A percentile compares a stretch with the other conserved stretches of the same genome.
These are phyloP conservation scores for Sphaerulina musiva DNA, from an alignment of 2,329 filamentous ascomycete species.

Conservation along the genomic window DNA sequence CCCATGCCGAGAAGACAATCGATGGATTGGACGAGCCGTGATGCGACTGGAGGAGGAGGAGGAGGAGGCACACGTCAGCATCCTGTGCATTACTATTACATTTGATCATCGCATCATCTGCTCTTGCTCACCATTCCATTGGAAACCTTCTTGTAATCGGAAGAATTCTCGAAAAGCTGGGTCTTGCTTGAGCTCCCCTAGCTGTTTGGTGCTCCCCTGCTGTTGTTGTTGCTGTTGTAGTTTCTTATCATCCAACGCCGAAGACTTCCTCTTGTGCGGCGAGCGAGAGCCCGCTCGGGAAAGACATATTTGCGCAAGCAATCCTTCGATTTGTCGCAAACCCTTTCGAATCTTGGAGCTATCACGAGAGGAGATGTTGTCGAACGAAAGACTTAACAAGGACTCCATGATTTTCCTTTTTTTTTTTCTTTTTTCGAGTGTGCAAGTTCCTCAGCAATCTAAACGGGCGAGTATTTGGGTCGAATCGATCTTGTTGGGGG, in stretches of 20 bases:
- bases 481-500: background rate
- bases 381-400: constrained; percentile 85
- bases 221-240: background rate
- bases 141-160: constrained; percentile 91
- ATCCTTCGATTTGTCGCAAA: constrained; percentile 83
- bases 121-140: constrained; percentile 68
- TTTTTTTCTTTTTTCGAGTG: constrained; percentile 12
- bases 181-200: constrained; percentile 68
- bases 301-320: constrained; percentile 90
- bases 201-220: constrained; percentile 46
- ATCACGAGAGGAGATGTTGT: constrained; percentile 92
- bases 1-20: constrained; percentile 79
- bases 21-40: constrained; percentile 76
- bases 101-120: background rate
- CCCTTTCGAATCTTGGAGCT: constrained; percentile 87
- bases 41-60: constrained; percentile 53
- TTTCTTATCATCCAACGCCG: constrained; percentile 29
- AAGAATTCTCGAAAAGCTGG: constrained; percentile 94
- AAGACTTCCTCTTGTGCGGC: constrained; percentile 37
- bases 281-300: constrained; percentile 41
- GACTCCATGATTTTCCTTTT: constrained; percentile 62
- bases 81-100: background rate
- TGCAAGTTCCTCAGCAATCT: background rate
- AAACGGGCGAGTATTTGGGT: constrained; percentile 8
- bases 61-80: constrained; percentile 10